Evolutionary conservation across 108 stramenopile species (phyloP).

Genomic region (Nitzschia sp.): DNA sequence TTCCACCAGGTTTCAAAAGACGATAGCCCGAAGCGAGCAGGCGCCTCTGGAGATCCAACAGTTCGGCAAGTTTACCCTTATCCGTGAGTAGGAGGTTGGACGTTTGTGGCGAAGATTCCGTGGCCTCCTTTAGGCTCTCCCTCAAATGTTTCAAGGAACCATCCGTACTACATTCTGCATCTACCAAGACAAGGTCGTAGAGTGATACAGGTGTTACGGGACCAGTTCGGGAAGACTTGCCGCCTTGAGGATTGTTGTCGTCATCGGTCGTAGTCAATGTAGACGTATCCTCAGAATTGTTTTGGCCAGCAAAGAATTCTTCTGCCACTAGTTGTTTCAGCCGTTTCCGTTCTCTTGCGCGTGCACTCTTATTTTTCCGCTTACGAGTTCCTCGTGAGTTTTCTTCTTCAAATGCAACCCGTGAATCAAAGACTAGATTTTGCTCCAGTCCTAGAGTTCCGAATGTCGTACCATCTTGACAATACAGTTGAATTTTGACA

Average conservation of each 20-base stretch:
- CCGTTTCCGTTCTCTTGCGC: slow-evolving; percentile 67
- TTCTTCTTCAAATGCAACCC: slow-evolving; percentile 51
- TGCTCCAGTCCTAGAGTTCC: slow-evolving; percentile 16
- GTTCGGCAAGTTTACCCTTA: slow-evolving; percentile 43
- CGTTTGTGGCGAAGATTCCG: background rate
- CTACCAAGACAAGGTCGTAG: slow-evolving; percentile 91
- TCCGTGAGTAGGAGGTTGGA: slow-evolving; percentile 41
- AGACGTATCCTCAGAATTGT: background rate
- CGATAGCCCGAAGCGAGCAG: slow-evolving; percentile 78
- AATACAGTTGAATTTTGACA: slow-evolving; percentile 55
- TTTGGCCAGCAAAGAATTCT: slow-evolving; percentile 1
- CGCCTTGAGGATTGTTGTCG: background rate
- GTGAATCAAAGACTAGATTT: slow-evolving; percentile 73
- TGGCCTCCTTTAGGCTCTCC: slow-evolving; percentile 30
- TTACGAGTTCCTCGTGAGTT: slow-evolving; percentile 61
- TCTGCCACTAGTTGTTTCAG: slow-evolving; percentile 38
- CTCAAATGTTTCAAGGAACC: slow-evolving; percentile 80
- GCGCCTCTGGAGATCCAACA: slow-evolving; percentile 76
- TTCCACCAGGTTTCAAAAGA: slow-evolving; percentile 75
- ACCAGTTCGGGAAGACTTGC: background rate
- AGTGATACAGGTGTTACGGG: slow-evolving; percentile 1
- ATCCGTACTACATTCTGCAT: slow-evolving; percentile 95
- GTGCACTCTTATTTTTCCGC: slow-evolving; percentile 85
- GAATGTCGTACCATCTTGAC: slow-evolving; percentile 77
- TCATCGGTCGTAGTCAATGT: background rate